Evolutionary conservation across 495 filamentous ascomycete species (phyloP).

Genomic region (Collariella sp.): DNA sequence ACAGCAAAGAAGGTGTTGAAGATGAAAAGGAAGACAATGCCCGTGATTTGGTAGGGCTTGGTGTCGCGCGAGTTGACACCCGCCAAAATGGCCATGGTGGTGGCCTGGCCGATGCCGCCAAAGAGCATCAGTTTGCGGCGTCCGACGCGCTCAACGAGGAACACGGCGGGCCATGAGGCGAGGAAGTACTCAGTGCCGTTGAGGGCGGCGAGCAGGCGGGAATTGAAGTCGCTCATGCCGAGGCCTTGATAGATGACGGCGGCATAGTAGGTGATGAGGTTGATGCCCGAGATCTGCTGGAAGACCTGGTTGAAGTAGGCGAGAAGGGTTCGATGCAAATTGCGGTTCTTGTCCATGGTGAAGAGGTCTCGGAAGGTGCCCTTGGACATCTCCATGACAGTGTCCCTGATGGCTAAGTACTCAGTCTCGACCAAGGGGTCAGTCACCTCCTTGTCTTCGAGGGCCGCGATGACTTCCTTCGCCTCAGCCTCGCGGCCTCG

Average conservation of each 20-base stretch:
- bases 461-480: constrained; percentile 30
- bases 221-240: constrained; percentile 39
- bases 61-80: constrained; percentile 31
- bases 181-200: constrained; percentile 71
- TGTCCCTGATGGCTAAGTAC: constrained; percentile 65
- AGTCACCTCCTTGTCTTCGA: constrained; percentile 47
- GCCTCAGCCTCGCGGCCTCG: constrained; percentile 54
- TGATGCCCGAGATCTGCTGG: constrained; percentile 46
- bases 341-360: constrained; percentile 59
- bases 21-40: constrained; percentile 48
- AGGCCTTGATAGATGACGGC: constrained; percentile 57
- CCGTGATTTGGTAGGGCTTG: constrained; percentile 33
- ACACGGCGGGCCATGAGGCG: constrained; percentile 63
- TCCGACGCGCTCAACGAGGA: constrained; percentile 52
- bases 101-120: constrained; percentile 58
- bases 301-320: constrained; percentile 13
- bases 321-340: constrained; percentile 41
- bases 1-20: constrained; percentile 44
- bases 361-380: constrained; percentile 61
- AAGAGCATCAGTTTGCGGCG: constrained; percentile 65
- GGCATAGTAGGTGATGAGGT: constrained; percentile 70
- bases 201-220: constrained; percentile 60
- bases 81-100: constrained; percentile 61
- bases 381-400: constrained; percentile 61
- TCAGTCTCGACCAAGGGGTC: constrained; percentile 53